Base-by-base conservation (phyloP, 768 basidiomycete species). In the Lentinula edodes region DNA sequence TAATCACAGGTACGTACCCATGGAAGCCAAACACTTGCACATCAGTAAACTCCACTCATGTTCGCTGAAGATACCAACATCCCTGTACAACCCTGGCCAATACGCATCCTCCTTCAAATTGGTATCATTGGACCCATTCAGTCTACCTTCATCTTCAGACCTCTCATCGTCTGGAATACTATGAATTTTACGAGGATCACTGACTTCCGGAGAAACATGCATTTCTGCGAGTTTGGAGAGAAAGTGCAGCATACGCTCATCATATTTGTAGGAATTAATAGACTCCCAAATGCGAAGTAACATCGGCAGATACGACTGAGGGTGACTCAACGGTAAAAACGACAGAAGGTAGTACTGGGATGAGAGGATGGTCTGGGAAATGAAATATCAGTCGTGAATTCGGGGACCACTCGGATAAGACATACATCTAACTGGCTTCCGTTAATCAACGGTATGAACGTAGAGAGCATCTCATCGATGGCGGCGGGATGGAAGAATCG, bases 401-500 rank as follows among this genome's bases (percentile, higher is more conserved):
- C 50, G 51, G 9, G 50, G 20, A 32, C 23, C 28, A 41, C 46
- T 7, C 5, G n/a, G 20, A 53, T 28, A 2, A 46, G 36, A 78
- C 88, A 70, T 63, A 90, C 89, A 73, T 91, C 86, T 65, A 93
- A 74, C 60, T 81, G 81, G 23, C 85, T 87, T 36, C 88, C 89
- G 66, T 93, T 89, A 38, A 95, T 78, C 58, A 80, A 76, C 5
- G 93, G 93, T 9, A 97, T 75, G 69, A 95, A 93, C 0, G 83
- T 87, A n/a, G 87, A 79, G 35, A 97, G 83, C 92, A 97, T 95
- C 66, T 91, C 89, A 65, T 89, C 85, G 58, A 87, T 87, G 38
- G 91, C 88, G 45, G 89, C 84, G 16, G 93, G 93, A 66, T 94
- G 93, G 74, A 94, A 95, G 80, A 95, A 95, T 58, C 90, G 79